Evolutionary conservation across 2,329 filamentous ascomycete genomes (phyloP), one percentile per base, ranked within the genome.

Genomic region (Fusarium veterinarium): DNA sequence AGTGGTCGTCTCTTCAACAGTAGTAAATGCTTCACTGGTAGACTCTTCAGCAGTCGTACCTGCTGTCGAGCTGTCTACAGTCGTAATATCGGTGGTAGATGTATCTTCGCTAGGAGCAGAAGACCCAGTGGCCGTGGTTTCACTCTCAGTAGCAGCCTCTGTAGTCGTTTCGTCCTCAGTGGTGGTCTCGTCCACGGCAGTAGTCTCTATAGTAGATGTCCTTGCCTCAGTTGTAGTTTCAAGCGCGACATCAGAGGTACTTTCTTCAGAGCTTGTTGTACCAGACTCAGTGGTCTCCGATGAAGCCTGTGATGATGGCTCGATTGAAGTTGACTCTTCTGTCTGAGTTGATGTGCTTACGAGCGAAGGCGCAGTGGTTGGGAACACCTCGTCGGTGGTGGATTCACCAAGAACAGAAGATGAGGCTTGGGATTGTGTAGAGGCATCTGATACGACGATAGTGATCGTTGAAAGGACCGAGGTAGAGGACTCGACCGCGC

Each of bases 261-360:
- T 37, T 9, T 37, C 49, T 11, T n/a, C 12, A 7, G 49, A 33
- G 30, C 46, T 23, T 13, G 14, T 37, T 17, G 35, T 7, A 40
- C 4, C 5, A 9, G 17, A 7, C 49, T 28, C 49, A 1, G 9
- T 38, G 11, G 33, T 52, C 17, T 35, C n/a, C 6, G 31, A 16
- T 25, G 48, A 8, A 51, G 17, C 17, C 30, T 23, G 14, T 1
- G 20, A 13, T 5, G 16, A 5, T 11, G 17, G 3, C 48, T 25
- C 12, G 1, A 7, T 37, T 23, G n/a, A 25, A 8, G 48, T 37
- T 51, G n/a, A 25, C 12, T 37, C 31, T 20, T 20, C 48, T 51
- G 4, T 12, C 19, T 20, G 8, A 8, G 13, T 2, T 0, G 17
- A 12, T 17, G 49, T 52, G 23, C 49, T 28, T 4, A n/a, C 0